Evolutionary conservation across 768 basidiomycete genomes (phyloP).

Genomic region (Cubamyces sp.): DNA sequence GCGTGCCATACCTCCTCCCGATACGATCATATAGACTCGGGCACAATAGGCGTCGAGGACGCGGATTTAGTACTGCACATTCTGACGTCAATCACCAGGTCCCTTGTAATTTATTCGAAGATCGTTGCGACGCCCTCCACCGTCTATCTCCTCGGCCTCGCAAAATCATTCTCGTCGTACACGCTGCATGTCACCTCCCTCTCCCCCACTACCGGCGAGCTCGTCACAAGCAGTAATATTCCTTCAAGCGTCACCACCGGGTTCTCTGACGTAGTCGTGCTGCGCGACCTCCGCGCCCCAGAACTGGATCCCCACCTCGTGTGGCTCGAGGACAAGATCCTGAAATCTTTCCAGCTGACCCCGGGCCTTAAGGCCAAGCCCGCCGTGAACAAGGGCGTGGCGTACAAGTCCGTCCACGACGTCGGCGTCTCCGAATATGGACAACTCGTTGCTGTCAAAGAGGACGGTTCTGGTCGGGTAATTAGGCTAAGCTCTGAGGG

Average conservation of each 20-base stretch:
- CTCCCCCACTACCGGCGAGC: constrained; percentile 53
- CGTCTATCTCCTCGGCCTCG: constrained; percentile 58
- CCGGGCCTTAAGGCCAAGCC: constrained; percentile 56
- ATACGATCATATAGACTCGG: too few relatives aligned
- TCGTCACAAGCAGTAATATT: constrained; percentile 53
- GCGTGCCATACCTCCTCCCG: too few relatives aligned
- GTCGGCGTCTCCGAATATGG: constrained; percentile 61
- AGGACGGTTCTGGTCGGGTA: constrained; percentile 60
- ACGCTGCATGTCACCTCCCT: constrained; percentile 72
- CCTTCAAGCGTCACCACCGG: constrained; percentile 51
- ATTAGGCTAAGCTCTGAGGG: constrained; percentile 53
- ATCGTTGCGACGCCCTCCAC: constrained; percentile 55
- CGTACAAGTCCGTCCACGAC: constrained; percentile 61
- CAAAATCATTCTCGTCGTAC: constrained; percentile 51
- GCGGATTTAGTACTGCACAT: not conserved
- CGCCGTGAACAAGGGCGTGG: constrained; percentile 43
- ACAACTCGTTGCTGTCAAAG: constrained; percentile 59
- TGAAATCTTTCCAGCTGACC: constrained; percentile 55
- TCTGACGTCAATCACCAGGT: constrained; percentile 44
- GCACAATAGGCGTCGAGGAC: too few relatives aligned
- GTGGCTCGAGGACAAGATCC: constrained; percentile 57
- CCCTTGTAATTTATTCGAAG: constrained; percentile 64
- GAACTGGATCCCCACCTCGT: constrained; percentile 42
- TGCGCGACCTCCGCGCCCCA: constrained; percentile 32
- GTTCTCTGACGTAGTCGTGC: constrained; percentile 41